phyloP scores from a whole-genome alignment of 2,329 filamentous ascomycete genomes.

The Colletotrichum sp. region DNA sequence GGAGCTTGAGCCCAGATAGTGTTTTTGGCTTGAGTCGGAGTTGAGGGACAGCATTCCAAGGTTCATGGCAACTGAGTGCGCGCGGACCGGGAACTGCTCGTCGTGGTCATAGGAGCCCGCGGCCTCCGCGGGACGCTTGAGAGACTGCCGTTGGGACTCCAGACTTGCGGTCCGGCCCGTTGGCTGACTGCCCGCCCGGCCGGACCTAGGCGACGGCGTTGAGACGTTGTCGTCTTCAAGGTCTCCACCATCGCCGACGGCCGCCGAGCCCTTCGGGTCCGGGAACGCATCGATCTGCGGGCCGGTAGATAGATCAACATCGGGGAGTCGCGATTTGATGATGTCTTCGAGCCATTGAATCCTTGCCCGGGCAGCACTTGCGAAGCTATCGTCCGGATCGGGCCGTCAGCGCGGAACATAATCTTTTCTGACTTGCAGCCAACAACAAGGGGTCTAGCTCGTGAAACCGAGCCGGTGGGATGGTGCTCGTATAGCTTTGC shows the following conservation, averaged over 20 bases:
- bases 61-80: slow-evolving; percentile 35
- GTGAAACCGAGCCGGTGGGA: not conserved
- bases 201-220: not conserved
- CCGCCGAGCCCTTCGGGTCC: slow-evolving; percentile 13
- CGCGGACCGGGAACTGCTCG: slow-evolving; percentile 57
- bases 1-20: slow-evolving; percentile 42
- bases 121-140: slow-evolving; percentile 5
- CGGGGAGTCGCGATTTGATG: slow-evolving; percentile 29
- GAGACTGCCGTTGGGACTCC: not conserved
- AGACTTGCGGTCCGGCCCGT: not conserved
- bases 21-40: slow-evolving; percentile 39
- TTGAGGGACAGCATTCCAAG: slow-evolving; percentile 41
- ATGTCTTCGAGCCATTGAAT: slow-evolving; percentile 39
- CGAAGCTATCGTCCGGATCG: slow-evolving; percentile 18
- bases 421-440: not conserved
- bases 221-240: slow-evolving; percentile 4
- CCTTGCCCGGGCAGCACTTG: slow-evolving; percentile 29
- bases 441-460: not conserved
- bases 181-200: not conserved
- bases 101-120: slow-evolving; percentile 47
- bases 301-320: slow-evolving; percentile 32
- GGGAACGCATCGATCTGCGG: slow-evolving; percentile 28
- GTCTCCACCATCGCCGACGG: not conserved
- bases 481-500: not conserved
- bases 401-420: not conserved